Percentiles rank a stretch among this genome's conserved stretches.
Evolutionary conservation across 768 basidiomycete genomes (phyloP).

Genomic region (Xerocomellus chrysenteron): DNA sequence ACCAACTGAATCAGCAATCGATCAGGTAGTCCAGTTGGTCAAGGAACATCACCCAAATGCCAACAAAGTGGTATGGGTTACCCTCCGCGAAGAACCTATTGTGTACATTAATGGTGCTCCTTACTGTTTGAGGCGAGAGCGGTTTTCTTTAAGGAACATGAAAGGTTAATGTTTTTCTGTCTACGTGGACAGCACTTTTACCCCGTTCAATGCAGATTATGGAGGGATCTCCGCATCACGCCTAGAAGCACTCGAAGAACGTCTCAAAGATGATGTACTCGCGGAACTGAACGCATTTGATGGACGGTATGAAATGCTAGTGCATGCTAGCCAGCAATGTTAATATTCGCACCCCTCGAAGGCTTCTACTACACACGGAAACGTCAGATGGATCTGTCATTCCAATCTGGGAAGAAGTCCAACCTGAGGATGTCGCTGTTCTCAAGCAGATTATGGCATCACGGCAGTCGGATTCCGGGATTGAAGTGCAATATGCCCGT

Average conservation of each 20-base stretch:
- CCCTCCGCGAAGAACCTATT: conserved; percentile 88
- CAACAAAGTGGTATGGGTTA: conserved; percentile 81
- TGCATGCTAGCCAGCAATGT: not conserved
- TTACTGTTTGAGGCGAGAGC: conserved; percentile 84
- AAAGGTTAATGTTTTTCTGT: conserved; percentile 53
- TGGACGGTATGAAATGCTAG: conserved; percentile 57
- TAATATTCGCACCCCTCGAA: conserved; percentile 26
- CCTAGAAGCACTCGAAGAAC: conserved; percentile 86
- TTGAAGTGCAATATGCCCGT: conserved; percentile 74
- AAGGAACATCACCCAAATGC: conserved; percentile 58
- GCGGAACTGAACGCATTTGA: conserved; percentile 81
- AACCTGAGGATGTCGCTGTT: conserved; percentile 66
- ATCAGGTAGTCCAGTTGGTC: conserved; percentile 69
- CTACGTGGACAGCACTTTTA: not conserved
- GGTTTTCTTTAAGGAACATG: conserved; percentile 89
- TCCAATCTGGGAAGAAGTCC: conserved; percentile 93
- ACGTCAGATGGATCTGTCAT: conserved; percentile 82
- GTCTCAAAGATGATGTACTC: conserved; percentile 84
- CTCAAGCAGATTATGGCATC: conserved; percentile 86
- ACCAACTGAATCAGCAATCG: conserved; percentile 82
- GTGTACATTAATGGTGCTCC: conserved; percentile 92
- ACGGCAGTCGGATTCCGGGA: conserved; percentile 41
- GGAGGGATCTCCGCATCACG: conserved; percentile 91
- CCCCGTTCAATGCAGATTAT: conserved; percentile 58
- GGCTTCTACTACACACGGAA: conserved; percentile 88